A percentile compares a stretch with the other conserved stretches of the same genome.
Evolutionary conservation across 106 monocot species (phyloP).

Genomic region (Gastrodia elata): DNA sequence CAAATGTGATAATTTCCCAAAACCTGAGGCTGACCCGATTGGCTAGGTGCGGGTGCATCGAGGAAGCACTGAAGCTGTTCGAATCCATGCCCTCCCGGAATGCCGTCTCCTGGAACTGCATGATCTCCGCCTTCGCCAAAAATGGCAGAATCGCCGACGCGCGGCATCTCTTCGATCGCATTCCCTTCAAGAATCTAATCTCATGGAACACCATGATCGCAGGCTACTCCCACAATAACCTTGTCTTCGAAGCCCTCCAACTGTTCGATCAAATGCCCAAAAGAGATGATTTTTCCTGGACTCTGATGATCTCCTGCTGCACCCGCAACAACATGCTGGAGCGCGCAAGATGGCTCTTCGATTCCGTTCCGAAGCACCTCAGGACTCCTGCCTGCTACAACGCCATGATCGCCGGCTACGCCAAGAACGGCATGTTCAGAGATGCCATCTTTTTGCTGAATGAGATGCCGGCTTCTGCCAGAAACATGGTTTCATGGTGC

Average conservation of each 20-base stretch:
- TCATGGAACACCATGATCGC: slow-evolving; percentile 53
- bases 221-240: slow-evolving; percentile 26
- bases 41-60: slow-evolving; percentile 35
- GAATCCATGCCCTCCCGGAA: slow-evolving; percentile 34
- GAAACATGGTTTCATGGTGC: slow-evolving; percentile 36
- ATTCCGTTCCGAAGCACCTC: slow-evolving; percentile 15
- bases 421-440: slow-evolving; percentile 31
- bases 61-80: slow-evolving; percentile 49
- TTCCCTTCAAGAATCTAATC: slow-evolving; percentile 27
- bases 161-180: slow-evolving; percentile 22
- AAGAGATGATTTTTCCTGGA: slow-evolving; percentile 37
- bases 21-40: slow-evolving; percentile 46
- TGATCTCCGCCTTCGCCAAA: slow-evolving; percentile 42
- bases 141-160: slow-evolving; percentile 29
- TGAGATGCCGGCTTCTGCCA: slow-evolving; percentile 21
- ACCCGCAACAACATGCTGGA: slow-evolving; percentile 24
- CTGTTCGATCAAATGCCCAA: slow-evolving; percentile 48
- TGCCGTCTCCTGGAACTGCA: slow-evolving; percentile 44
- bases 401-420: slow-evolving; percentile 47
- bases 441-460: slow-evolving; percentile 31
- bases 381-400: slow-evolving; percentile 43
- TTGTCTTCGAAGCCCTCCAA: slow-evolving; percentile 10
- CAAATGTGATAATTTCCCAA: slow-evolving; percentile 25
- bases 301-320: slow-evolving; percentile 47
- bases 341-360: slow-evolving; percentile 30